Conservation (phyloP, 78 protist species). For the Chrysochromulina parva region DNA sequence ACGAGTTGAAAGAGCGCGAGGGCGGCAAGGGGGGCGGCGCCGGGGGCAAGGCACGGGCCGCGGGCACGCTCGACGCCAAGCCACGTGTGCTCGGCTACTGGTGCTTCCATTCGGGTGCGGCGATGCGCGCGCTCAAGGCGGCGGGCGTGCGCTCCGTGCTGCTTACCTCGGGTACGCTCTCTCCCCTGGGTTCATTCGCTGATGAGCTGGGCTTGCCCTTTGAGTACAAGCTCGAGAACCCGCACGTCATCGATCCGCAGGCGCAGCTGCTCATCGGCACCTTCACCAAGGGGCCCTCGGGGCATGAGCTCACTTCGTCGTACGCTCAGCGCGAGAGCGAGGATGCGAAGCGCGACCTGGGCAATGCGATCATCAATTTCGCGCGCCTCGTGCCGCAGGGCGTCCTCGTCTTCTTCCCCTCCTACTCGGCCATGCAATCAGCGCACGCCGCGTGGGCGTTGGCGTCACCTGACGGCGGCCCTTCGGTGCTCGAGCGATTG, state of each 20-base stretch:
- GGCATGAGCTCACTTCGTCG: slow-evolving; percentile 49
- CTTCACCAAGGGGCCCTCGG: slow-evolving; percentile 40
- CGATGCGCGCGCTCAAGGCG: slow-evolving; percentile 20
- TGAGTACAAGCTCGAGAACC: slow-evolving; percentile 60
- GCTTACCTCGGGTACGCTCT: slow-evolving; percentile 95
- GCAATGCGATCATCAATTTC: slow-evolving; percentile 69
- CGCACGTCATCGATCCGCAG: slow-evolving; percentile 69
- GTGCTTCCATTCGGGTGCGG: slow-evolving; percentile 50
- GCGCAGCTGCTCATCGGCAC: slow-evolving; percentile 36
- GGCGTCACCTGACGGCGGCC: not conserved
- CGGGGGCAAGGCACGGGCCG: not conserved
- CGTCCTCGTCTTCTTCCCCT: slow-evolving; percentile 95
- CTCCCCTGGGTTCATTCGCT: slow-evolving; percentile 87
- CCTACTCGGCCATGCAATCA: slow-evolving; percentile 58
- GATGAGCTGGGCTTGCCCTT: slow-evolving; percentile 40
- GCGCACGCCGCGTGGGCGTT: not conserved
- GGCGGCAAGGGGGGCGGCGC: not conserved
- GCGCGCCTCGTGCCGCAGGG: slow-evolving; percentile 89
- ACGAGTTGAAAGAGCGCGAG: not conserved
- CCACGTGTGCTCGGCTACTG: slow-evolving; percentile 30
- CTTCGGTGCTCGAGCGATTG: not conserved
- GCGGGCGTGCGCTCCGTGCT: slow-evolving; percentile 57
- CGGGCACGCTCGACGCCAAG: not conserved
- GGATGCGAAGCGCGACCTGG: slow-evolving; percentile 74
- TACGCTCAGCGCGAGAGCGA: slow-evolving; percentile 42